These are phyloP conservation scores for Epicoccum sorghinum DNA, from an alignment of 2,329 filamentous ascomycete genomes.

Conservation along the genomic window DNA sequence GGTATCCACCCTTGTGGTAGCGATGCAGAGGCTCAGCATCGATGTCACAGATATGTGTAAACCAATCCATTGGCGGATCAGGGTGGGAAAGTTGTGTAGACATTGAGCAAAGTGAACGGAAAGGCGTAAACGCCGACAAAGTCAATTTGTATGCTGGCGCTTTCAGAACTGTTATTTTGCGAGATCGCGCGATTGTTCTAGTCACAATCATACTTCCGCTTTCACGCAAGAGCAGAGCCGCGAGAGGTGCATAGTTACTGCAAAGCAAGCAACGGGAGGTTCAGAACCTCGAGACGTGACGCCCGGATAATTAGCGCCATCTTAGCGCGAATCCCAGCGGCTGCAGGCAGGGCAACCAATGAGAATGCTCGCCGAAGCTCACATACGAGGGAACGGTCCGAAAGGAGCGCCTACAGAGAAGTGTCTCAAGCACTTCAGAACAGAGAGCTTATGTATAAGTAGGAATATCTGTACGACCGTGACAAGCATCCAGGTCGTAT, in stretches of 20 bases:
- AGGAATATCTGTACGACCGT: no score
- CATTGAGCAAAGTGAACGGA: neutral
- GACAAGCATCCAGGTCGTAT: no score
- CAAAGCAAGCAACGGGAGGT: neutral
- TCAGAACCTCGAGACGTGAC: neutral
- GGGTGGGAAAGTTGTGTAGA: neutral
- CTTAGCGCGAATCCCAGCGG: no score
- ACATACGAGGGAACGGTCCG: no score
- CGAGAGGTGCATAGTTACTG: neutral
- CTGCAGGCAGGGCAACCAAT: no score
- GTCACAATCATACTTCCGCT: neutral
- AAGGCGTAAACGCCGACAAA: neutral
- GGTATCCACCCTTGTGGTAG: slow-evolving; percentile 27
- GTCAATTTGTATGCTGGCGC: neutral
- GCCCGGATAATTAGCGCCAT: neutral
- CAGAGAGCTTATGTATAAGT: no score
- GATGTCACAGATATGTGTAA: slow-evolving; percentile 1
- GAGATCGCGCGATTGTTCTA: neutral
- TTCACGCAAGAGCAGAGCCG: neutral
- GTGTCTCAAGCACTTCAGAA: no score
- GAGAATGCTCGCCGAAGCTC: no score
- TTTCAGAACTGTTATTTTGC: no score
- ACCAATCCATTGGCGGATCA: neutral
- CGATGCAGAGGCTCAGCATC: slow-evolving; percentile 31
- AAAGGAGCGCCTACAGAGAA: no score